Base-by-base conservation (phyloP, 73 alveolate genomes). In the Diophrys appendiculata region DNA sequence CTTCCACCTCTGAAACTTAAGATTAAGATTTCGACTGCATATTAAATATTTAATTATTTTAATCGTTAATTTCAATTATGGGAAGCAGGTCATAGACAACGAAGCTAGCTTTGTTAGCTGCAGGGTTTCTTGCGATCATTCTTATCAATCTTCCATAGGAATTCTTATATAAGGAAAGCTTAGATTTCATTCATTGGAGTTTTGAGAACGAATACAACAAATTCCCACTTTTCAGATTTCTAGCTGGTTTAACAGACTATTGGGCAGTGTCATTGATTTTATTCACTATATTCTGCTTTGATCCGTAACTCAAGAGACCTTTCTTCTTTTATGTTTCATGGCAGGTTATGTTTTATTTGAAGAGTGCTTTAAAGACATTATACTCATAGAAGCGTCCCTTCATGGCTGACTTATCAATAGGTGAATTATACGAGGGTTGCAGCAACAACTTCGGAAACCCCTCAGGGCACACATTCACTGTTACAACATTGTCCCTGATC, bases 401-500 rank as follows among this genome's bases (percentile, higher is more conserved):
- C 60, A 43, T 43, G 60, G 5, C 60, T 11, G 60, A 43, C 60
- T 18, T 18, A 5, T 43, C 60, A 11, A 5, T 43, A 43, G 60
- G 60, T 43, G 60, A 43, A 11, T 11, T 5, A 11, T 43, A 43
- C 18, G 5, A 11, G n/a, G 5, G n/a, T 18, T 43, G 60, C 18
- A 18, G 18, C 18, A 11, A 43, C 60, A 43, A 43, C 60, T 43
- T 11, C 18, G 60, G 60, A 5, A 43, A 43, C 18, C 60, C 60
- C 60, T 43, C 60, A 43, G 60, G 60, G 5, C 60, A 43, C 60
- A 43, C 60, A 43, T 43, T 43, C 60, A 43, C 60, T 11, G 60
- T 18, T 18, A 43, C 60, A 11, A 43, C 60, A 5, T 18, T 43
- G 5, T 18, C 18, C 60, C 60, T 43, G 5, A 5, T 43, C 60